Percentiles rank a stretch among this genome's conserved stretches.
phyloP scores from a whole-genome alignment of 1,284 basidiomycete species.

The Ceratobasidium sp. region DNA sequence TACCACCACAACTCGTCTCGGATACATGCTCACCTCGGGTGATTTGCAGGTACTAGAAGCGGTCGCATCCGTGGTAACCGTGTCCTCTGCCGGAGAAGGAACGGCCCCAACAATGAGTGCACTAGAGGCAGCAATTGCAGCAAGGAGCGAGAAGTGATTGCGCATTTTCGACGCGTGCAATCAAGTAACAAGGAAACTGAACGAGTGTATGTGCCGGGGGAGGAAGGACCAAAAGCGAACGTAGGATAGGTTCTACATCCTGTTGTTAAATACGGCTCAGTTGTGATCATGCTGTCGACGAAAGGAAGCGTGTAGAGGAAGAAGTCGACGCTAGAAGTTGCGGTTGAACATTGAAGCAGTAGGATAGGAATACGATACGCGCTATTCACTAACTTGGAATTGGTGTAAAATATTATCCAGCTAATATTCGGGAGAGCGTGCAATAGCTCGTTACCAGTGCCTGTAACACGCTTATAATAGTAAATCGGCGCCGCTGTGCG shows the following conservation, averaged over 20 bases:
- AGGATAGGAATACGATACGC: too few relatives aligned
- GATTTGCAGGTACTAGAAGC: conserved; percentile 2
- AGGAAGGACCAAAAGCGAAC: neutral
- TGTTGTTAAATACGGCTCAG: conserved; percentile 19
- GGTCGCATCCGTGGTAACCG: neutral
- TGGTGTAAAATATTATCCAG: too few relatives aligned
- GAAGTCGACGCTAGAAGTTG: conserved; percentile 41
- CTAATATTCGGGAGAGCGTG: too few relatives aligned
- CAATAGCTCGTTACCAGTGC: too few relatives aligned
- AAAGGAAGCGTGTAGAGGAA: too few relatives aligned
- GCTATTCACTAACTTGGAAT: too few relatives aligned
- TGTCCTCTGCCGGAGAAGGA: conserved; percentile 22
- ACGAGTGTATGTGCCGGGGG: neutral
- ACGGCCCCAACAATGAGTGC: neutral
- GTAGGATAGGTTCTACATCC: neutral
- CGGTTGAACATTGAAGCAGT: conserved; percentile 31
- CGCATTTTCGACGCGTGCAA: conserved; percentile 12
- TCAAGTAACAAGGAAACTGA: neutral
- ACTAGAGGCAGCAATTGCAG: conserved; percentile 9
- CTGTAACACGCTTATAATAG: too few relatives aligned
- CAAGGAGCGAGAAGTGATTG: conserved; percentile 16
- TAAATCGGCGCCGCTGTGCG: too few relatives aligned
- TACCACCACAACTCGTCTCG: neutral
- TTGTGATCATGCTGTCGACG: neutral
- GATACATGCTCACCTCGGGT: conserved; percentile 15